Conservation (phyloP, 2,329 filamentous ascomycete genomes). For the Alternaria incomplexa region DNA sequence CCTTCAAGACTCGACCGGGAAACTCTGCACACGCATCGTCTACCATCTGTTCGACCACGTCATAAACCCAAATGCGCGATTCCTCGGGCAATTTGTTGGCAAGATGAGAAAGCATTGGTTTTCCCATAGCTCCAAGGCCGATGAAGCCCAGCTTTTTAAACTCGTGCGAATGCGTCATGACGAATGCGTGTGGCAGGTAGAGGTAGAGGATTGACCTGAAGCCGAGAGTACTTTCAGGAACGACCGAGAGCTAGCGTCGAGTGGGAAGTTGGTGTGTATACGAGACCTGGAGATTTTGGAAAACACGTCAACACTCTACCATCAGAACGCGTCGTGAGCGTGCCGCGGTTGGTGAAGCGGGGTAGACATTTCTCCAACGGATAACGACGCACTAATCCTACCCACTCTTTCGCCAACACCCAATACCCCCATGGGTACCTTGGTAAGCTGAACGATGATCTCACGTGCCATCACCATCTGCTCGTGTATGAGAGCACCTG, state of each 20-base stretch:
- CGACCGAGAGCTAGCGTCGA: neutral
- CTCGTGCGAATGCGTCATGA: slow-evolving; percentile 27
- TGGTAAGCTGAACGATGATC: neutral
- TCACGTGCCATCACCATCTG: neutral
- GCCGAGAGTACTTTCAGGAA: neutral
- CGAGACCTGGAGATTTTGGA: neutral
- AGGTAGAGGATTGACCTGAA: neutral
- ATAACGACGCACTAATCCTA: neutral
- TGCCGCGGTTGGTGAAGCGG: slow-evolving; percentile 10
- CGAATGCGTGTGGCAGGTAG: neutral
- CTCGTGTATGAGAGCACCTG: neutral
- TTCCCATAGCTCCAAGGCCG: slow-evolving; percentile 63
- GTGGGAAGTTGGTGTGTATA: neutral
- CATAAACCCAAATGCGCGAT: slow-evolving; percentile 57
- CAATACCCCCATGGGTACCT: too few relatives aligned
- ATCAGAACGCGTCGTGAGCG: neutral
- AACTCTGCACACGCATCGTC: slow-evolving; percentile 53
- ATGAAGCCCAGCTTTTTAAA: slow-evolving; percentile 57
- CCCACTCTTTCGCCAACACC: neutral
- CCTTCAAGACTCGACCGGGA: slow-evolving; percentile 48
- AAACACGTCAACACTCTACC: neutral
- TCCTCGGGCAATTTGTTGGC: slow-evolving; percentile 53
- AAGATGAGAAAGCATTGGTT: slow-evolving; percentile 60
- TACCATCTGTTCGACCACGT: slow-evolving; percentile 54
- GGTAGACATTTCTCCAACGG: slow-evolving; percentile 15